These are phyloP conservation scores for Penicillium freii DNA, from an alignment of 2,329 filamentous ascomycete species.

Conservation along the genomic window DNA sequence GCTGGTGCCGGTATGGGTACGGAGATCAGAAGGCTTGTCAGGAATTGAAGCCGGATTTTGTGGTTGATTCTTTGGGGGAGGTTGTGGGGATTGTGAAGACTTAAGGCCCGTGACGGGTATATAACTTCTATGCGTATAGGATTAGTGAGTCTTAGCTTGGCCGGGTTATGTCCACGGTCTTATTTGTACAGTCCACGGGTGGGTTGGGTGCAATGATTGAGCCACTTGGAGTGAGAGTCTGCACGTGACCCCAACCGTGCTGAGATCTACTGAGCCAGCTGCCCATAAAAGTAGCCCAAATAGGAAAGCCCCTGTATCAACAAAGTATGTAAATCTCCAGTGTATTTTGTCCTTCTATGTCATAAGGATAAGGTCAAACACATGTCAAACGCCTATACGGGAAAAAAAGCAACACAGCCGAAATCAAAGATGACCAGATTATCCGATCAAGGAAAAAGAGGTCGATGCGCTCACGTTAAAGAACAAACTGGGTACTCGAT, in stretches of 20 bases:
- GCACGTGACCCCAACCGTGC: background rate
- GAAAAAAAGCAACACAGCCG: slow-evolving; percentile 18
- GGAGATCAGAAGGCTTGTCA: slow-evolving; percentile 10
- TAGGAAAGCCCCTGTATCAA: background rate
- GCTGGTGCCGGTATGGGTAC: slow-evolving; percentile 20
- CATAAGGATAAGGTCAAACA: slow-evolving; percentile 24
- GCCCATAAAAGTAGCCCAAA: background rate
- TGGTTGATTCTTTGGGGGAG: slow-evolving; percentile 11
- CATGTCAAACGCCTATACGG: slow-evolving; percentile 28
- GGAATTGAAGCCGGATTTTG: slow-evolving; percentile 8
- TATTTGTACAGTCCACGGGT: background rate
- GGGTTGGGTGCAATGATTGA: background rate
- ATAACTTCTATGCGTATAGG: background rate
- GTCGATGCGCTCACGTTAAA: slow-evolving; percentile 33
- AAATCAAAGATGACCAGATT: slow-evolving; percentile 20
- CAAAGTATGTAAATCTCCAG: background rate
- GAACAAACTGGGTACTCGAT: slow-evolving; percentile 35
- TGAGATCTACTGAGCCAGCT: background rate
- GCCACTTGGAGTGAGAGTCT: background rate
- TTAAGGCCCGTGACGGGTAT: background rate
- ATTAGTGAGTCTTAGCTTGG: background rate
- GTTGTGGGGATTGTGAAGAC: slow-evolving; percentile 7
- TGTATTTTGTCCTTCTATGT: slow-evolving; percentile 29
- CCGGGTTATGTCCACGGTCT: background rate
- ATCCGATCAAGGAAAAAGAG: slow-evolving; percentile 13